Evolutionary conservation across 441 rosid species (phyloP), one percentile per base, ranked within the genome.

Genomic region (Jatropha podagrica): DNA sequence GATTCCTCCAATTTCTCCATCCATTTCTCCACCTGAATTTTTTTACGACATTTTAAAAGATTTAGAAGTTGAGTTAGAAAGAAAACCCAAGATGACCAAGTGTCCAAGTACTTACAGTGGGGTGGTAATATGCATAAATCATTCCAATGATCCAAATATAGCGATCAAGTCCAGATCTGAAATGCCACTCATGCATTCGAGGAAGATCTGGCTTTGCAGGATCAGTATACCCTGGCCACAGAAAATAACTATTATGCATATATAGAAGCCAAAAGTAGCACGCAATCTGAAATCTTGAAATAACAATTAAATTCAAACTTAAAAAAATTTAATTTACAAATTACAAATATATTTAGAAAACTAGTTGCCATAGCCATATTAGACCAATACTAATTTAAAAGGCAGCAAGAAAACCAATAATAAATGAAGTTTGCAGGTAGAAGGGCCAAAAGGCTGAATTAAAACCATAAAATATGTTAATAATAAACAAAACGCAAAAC

Each of bases 151-250:
- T 94, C 98, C 99, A 96, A 82, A 96, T 90, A 77, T 94, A 94
- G 79, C 98, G 99, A 83, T 96, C 98, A 72, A 96, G 98, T 80
- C 99, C 98, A 14, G 98, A 94, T 91, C 99, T 91, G 84, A 96
- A 96, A 78, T 94, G 95, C 98, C 99, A 96, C 80, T 94, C 99
- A 65, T 96, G 95, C 81, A 96, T 65, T 63, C 86, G 86, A 49
- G 95, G 83, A 20, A 96, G 90, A 74, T 91, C 91, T 3, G 95
- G 98, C 73, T 96, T 94, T 74, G 91, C 96, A 56, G 99, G 98
- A 89, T 96, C 98, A 55, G 88, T 80, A 85, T 96, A 96, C 17
- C 98, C 99, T 96, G 90, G 90, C 80, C 83, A 80, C 40, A 52
- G 42, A 27, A 61, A 75, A 51, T 4, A 52, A 60, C 20, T 58